Conservation (phyloP, 179 eudicot species). For the Vitellaria paradoxa region DNA sequence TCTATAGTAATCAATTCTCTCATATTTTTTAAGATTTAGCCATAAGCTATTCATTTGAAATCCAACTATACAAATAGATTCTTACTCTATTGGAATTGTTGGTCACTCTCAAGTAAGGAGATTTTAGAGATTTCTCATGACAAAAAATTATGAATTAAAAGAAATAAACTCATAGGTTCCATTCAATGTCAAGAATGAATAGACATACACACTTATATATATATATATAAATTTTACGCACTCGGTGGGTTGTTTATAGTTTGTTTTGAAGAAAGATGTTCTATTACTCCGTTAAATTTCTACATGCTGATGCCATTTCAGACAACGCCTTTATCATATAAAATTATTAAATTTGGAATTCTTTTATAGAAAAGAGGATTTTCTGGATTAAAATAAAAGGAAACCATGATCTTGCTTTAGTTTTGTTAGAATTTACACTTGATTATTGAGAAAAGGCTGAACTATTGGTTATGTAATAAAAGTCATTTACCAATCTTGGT, state of each 20-base stretch:
- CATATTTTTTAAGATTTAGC: too few species aligned
- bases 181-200: not conserved
- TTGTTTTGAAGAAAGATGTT: not conserved
- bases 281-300: not conserved
- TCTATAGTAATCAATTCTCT: too few species aligned
- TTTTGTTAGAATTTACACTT: not conserved
- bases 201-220: too few species aligned
- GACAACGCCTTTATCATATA: not conserved
- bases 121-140: not conserved
- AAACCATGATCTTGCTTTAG: not conserved
- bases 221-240: not conserved
- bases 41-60: too few species aligned
- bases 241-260: not conserved
- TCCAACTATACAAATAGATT: too few species aligned
- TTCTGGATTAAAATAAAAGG: constrained; percentile 2
- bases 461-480: not conserved
- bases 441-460: not conserved
- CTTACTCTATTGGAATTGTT: not conserved
- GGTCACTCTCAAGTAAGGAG: not conserved
- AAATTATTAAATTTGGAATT: not conserved
- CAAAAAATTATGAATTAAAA: not conserved
- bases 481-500: not conserved
- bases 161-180: not conserved
- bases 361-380: not conserved
- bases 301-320: not conserved